These are phyloP conservation scores for Sclerotinia subarctica DNA, from an alignment of 2,329 filamentous ascomycete genomes.

Conservation along the genomic window DNA sequence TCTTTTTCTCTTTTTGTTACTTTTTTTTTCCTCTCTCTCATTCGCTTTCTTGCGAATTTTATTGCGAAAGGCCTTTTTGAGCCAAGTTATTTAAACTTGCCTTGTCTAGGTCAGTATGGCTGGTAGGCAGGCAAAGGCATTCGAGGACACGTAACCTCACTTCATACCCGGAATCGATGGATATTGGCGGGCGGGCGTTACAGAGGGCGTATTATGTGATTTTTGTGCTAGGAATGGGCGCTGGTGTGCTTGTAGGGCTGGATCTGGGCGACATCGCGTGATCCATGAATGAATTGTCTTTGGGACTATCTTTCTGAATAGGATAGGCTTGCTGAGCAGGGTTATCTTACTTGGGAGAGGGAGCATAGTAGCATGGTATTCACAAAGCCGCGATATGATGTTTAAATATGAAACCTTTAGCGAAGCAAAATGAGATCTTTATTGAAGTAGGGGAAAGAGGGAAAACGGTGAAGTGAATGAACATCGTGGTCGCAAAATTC, in stretches of 20 bases:
- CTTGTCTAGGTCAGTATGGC: slow-evolving; percentile 1
- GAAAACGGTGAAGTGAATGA: neutral
- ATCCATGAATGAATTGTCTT: neutral
- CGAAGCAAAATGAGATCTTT: slow-evolving; percentile 5
- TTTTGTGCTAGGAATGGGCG: slow-evolving; percentile 5
- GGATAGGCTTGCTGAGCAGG: slow-evolving; percentile 3
- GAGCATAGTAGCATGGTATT: slow-evolving; percentile 1
- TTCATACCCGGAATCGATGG: slow-evolving; percentile 18
- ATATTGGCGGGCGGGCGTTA: slow-evolving; percentile 13
- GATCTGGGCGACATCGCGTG: neutral
- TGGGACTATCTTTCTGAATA: neutral
- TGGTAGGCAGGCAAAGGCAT: slow-evolving; percentile 7
- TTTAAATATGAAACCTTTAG: slow-evolving; percentile 7
- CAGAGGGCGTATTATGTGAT: slow-evolving; percentile 11
- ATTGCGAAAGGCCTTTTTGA: slow-evolving; percentile 8
- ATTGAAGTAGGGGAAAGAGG: neutral
- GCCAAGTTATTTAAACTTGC: slow-evolving; percentile 13
- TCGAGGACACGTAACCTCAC: slow-evolving; percentile 14
- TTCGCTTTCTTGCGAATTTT: neutral
- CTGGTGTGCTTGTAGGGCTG: neutral
- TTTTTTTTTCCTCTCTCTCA: neutral
- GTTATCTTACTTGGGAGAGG: neutral
- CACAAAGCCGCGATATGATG: neutral
- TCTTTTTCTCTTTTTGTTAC: neutral
- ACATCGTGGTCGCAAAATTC: neutral